Base-by-base conservation (phyloP, 805 yeast genomes). In the Kluyveromyces aestuarii region DNA sequence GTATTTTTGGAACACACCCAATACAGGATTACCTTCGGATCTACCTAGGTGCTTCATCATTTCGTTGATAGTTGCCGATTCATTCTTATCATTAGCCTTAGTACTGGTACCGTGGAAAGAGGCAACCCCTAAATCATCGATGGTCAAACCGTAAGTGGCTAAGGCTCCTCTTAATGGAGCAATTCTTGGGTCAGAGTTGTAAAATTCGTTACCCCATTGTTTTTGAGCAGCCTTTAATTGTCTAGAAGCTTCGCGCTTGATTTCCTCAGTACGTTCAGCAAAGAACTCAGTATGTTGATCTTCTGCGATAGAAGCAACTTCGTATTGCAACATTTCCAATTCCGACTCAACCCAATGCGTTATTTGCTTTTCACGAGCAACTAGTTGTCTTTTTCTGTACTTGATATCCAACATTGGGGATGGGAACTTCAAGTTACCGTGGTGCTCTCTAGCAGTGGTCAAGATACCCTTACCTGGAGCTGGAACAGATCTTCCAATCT, bases 91-190 rank as follows among this genome's bases (percentile, higher is more conserved):
- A 68, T 93, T 93, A 52, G 99, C 99, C 75, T 81, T 84, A 53
- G 99, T 93, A 17, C 98, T 91, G 21, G 99, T 93, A 74, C 99
- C 99, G 67, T 93, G 99, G 95, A 93, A 89, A 9, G 98, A 90
- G 47, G 96, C 93, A 60, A 90, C 97, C 45, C 86, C 96, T 65
- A 93, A 75, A 64, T 93, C 99, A 69, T 93, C 99, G 64, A 95
- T 76, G 46, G 96, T 83, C 63, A 93, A 80, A 63, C 90, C 89
- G 74, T 82, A 93, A 38, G 96, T 80, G 50, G 98, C 98, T 69
- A 93, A 79, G 11, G 98, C 88, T 57, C 99, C 99, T 74, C 98
- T 84, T 56, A 93, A 72, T 61, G 99, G 98, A 55, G 99, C 86
- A 68, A 93, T 90, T 71, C 95, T 82, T 57, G 97, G 86, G 69